Evolutionary conservation across 1,139 yeast genomes (phyloP), one percentile per base, ranked within the genome.

Genomic region (Yamadazyma kanchanaburiensis): DNA sequence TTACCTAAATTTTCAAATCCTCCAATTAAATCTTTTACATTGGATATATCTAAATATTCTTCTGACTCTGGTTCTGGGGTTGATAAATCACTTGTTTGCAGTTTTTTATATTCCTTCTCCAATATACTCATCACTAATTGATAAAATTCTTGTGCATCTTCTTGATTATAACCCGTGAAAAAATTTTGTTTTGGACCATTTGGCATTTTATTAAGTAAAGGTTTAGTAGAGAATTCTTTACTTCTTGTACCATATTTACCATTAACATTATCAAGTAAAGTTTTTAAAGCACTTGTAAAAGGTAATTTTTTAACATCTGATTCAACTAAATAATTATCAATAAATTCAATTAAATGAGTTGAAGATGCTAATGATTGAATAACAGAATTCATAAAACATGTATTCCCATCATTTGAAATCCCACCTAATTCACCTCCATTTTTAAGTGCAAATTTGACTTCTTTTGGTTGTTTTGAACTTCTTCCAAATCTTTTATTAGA

Each of bases 61-160:
- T 34, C 34, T 7, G 22, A 24, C 25, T 50, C 57, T 5, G 53
- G 51, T 31, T 51, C 56, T 3, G 55, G 53, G 5, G 55, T 39
- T 3, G 36, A 23, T 5, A 23, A 11, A 12, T 32, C 28, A 7
- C 34, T 27, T 10, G n/a, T 27, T 12, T 22, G 26, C 4, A 28
- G 22, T 16, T 46, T 51, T 34, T 64, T 66, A 43, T 58, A 65
- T 39, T 87, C 94, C 31, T 71, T 73, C 52, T 87, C 96, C 30
- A 87, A 62, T 31, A 83, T 74, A 25, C 74, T 69, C 69, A 87
- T 69, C 4, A 87, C 73, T 39, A 84, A 74, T 53, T 87, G 96
- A 59, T 87, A 87, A 48, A 87, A 87, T 53, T 87, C 96, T 56
- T 88, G 96, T 0, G 96, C 96, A 57, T 87, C 96, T 55, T 87